Percentiles rank a stretch among this genome's conserved stretches.
Evolutionary conservation across 148 eudicot species (phyloP).

Genomic region (Chenopodium album): DNA sequence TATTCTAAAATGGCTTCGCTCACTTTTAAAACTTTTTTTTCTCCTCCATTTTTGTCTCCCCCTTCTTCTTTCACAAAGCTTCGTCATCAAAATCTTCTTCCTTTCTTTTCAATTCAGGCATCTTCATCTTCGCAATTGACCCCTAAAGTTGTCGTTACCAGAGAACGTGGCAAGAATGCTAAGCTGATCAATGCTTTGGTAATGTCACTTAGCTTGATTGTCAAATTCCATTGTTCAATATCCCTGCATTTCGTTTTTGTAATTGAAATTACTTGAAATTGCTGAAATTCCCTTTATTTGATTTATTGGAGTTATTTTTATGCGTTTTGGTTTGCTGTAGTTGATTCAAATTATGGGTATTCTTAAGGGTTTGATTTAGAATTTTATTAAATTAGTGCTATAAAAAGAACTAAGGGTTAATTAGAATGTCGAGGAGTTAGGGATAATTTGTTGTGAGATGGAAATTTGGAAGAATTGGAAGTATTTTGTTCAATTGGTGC

Average conservation of each 20-base stretch:
- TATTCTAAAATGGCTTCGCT: conserved; percentile 19
- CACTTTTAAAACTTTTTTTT: conserved; percentile 36
- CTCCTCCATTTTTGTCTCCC: conserved; percentile 27
- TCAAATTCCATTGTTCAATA: background rate
- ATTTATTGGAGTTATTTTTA: background rate
- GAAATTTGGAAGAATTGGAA: too few species aligned
- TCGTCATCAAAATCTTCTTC: conserved; percentile 8
- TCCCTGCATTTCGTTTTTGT: background rate
- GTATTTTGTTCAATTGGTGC: background rate
- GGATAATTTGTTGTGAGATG: background rate
- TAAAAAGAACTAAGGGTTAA: too few species aligned
- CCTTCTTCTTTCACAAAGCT: conserved; percentile 20
- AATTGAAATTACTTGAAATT: too few species aligned
- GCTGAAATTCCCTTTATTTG: background rate
- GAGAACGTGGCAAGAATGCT: conserved; percentile 81
- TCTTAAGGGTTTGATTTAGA: background rate
- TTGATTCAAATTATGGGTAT: background rate
- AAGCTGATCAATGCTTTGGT: conserved; percentile 79
- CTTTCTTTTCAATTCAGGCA: conserved; percentile 22
- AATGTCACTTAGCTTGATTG: background rate
- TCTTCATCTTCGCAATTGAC: conserved; percentile 27
- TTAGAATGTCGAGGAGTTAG: background rate
- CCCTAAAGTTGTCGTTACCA: conserved; percentile 74
- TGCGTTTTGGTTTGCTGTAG: background rate
- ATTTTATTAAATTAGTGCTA: too few species aligned